A percentile compares a stretch with the other conserved stretches of the same genome.
These are phyloP conservation scores for Niebla homalea DNA, from an alignment of 495 filamentous ascomycete species.

Conservation along the genomic window DNA sequence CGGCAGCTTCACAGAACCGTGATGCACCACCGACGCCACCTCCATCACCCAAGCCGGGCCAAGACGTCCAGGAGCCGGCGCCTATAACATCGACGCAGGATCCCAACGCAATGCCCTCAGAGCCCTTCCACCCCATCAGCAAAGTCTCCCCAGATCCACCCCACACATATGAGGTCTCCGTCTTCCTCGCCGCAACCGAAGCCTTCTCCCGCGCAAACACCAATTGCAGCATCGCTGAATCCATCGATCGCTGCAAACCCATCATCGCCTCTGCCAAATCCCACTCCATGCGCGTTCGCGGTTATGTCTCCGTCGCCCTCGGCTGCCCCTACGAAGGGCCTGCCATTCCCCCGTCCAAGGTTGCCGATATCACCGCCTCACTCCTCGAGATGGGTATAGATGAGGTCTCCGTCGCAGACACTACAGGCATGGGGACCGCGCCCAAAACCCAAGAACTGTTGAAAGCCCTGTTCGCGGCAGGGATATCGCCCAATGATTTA, in stretches of 20 bases:
- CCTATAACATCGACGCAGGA: slow-evolving; percentile 28
- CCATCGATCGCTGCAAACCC: slow-evolving; percentile 58
- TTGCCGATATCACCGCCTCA: slow-evolving; percentile 69
- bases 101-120: slow-evolving; percentile 29
- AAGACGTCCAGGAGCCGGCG: slow-evolving; percentile 22
- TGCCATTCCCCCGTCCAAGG: slow-evolving; percentile 60
- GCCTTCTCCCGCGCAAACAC: slow-evolving; percentile 83
- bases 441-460: slow-evolving; percentile 62
- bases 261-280: slow-evolving; percentile 65
- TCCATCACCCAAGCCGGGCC: slow-evolving; percentile 7
- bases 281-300: slow-evolving; percentile 61
- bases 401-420: slow-evolving; percentile 88
- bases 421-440: slow-evolving; percentile 91
- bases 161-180: slow-evolving; percentile 62
- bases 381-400: slow-evolving; percentile 92
- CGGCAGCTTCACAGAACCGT: slow-evolving; percentile 21
- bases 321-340: slow-evolving; percentile 91
- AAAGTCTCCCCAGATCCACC: slow-evolving; percentile 76
- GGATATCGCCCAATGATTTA: slow-evolving; percentile 65
- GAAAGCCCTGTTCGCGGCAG: slow-evolving; percentile 55
- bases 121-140: slow-evolving; percentile 64
- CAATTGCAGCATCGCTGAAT: slow-evolving; percentile 76
- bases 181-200: slow-evolving; percentile 90
- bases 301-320: slow-evolving; percentile 88
- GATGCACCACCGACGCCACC: slow-evolving; percentile 20